These are phyloP conservation scores for Limtongozyma cylindracea DNA, from an alignment of 805 yeast species.

Conservation along the genomic window DNA sequence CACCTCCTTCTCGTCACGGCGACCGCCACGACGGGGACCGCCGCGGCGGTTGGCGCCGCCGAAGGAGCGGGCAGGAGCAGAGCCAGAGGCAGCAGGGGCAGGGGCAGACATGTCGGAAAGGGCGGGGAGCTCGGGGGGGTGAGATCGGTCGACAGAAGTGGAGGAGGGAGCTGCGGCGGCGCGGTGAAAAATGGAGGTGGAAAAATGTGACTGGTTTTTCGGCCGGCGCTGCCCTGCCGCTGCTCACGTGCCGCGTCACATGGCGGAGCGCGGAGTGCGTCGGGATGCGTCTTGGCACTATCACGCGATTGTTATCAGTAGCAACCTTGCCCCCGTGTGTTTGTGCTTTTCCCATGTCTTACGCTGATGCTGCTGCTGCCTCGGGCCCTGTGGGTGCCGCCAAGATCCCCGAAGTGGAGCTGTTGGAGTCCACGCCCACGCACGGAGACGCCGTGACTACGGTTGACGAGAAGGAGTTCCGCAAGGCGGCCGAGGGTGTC, in stretches of 20 bases:
- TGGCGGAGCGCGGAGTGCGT: background rate
- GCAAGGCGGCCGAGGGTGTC: conserved; percentile 4
- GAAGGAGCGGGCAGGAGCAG: background rate
- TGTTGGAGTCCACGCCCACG: conserved; percentile 4
- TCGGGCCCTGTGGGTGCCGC: conserved; percentile 11
- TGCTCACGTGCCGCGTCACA: background rate
- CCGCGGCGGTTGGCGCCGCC: conserved; percentile 1
- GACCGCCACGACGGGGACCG: conserved; percentile 29
- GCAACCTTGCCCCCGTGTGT: background rate
- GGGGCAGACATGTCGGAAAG: too few relatives aligned
- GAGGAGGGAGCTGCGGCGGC: too few relatives aligned
- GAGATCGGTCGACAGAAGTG: too few relatives aligned
- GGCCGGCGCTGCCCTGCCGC: background rate
- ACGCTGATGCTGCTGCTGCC: conserved; percentile 17
- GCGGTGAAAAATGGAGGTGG: conserved; percentile 1
- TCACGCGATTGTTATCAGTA: background rate
- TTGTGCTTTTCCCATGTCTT: conserved; percentile 1
- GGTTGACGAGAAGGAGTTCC: conserved; percentile 4
- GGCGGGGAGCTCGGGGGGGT: too few relatives aligned
- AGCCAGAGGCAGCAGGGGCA: background rate
- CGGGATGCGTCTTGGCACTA: background rate
- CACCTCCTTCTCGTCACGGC: conserved; percentile 88
- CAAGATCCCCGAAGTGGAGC: conserved; percentile 6
- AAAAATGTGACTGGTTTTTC: background rate
- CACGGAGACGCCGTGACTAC: conserved; percentile 6